phyloP scores from a whole-genome alignment of 1,284 basidiomycete species.

The Farysia itapuensis region DNA sequence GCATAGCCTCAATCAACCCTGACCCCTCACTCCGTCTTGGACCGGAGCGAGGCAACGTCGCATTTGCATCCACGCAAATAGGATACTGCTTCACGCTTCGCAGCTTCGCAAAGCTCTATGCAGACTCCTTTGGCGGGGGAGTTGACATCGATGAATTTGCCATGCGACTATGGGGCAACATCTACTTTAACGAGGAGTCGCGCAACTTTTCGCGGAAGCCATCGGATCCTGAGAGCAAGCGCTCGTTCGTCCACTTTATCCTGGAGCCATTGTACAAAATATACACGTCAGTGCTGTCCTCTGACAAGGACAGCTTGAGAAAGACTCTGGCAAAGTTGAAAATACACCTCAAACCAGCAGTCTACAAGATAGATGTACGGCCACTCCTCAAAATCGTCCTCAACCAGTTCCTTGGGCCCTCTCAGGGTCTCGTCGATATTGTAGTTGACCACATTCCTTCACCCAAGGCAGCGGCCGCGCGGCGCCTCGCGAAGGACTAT shows the following conservation, averaged over 20 bases:
- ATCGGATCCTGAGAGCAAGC: constrained; percentile 75
- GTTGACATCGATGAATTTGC: constrained; percentile 68
- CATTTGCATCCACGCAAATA: constrained; percentile 95
- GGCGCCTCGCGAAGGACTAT: constrained; percentile 67
- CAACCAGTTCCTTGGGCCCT: constrained; percentile 88
- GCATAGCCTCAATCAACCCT: constrained; percentile 75
- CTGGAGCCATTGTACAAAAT: constrained; percentile 96
- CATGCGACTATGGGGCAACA: constrained; percentile 93
- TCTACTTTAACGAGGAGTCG: constrained; percentile 80
- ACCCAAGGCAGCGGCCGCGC: constrained; percentile 70
- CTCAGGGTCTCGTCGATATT: constrained; percentile 86
- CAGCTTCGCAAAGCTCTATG: constrained; percentile 95
- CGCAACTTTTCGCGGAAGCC: constrained; percentile 88
- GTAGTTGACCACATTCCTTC: constrained; percentile 86
- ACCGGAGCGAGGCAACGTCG: constrained; percentile 93
- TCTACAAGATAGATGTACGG: constrained; percentile 97
- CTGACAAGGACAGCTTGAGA: constrained; percentile 81
- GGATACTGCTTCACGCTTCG: constrained; percentile 94
- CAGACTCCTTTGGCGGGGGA: constrained; percentile 72
- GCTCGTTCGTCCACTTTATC: constrained; percentile 94
- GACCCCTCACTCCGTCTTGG: constrained; percentile 83
- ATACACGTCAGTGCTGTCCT: constrained; percentile 87
- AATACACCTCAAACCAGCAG: constrained; percentile 85
- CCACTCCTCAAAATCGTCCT: constrained; percentile 90
- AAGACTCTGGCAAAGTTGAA: constrained; percentile 77